These are phyloP conservation scores for Eutrema japonicum DNA, from an alignment of 345 rosid species.

Conservation along the genomic window DNA sequence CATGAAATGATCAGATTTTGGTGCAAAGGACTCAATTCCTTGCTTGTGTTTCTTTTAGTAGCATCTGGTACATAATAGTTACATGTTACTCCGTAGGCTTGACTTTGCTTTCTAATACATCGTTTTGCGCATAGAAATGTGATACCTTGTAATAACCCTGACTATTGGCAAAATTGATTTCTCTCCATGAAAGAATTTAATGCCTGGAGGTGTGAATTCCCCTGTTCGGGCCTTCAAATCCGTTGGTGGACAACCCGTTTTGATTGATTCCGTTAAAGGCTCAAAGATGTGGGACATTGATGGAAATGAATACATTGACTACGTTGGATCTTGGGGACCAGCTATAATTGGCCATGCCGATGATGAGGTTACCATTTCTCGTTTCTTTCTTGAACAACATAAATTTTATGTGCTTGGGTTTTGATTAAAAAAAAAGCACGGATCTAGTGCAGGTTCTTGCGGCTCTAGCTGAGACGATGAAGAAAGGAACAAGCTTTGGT, in stretches of 20 bases:
- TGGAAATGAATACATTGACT: slow-evolving; percentile 94
- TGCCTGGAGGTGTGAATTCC: slow-evolving; percentile 98
- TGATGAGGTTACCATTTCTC: slow-evolving; percentile 61
- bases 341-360: slow-evolving; percentile 98
- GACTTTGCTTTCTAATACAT: neutral
- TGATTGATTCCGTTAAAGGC: slow-evolving; percentile 91
- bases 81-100: slow-evolving; percentile 1
- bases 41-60: neutral
- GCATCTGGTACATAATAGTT: neutral
- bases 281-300: slow-evolving; percentile 93
- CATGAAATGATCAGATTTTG: slow-evolving; percentile 11
- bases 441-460: slow-evolving; percentile 66
- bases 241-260: slow-evolving; percentile 92
- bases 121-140: neutral
- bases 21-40: neutral
- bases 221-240: slow-evolving; percentile 98
- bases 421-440: neutral
- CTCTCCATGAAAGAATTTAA: slow-evolving; percentile 59
- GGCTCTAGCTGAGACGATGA: slow-evolving; percentile 87
- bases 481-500: slow-evolving; percentile 99
- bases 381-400: neutral
- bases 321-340: slow-evolving; percentile 98
- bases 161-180: neutral
- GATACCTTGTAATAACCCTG: neutral
- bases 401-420: neutral